Conservation (phyloP, 768 basidiomycete genomes). For the Mycena epipterygia region DNA sequence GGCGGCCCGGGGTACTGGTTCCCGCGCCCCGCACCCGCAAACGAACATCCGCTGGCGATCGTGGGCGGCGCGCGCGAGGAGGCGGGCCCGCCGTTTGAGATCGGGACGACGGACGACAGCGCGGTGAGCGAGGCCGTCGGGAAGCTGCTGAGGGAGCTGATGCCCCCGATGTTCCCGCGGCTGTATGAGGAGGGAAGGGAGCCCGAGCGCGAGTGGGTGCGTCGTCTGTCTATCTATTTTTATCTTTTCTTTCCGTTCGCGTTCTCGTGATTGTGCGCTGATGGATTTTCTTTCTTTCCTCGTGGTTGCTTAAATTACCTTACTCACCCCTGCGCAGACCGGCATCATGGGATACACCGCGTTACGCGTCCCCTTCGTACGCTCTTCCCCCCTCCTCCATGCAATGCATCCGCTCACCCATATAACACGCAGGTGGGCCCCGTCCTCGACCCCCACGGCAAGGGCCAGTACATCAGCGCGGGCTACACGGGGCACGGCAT, state of each 20-base stretch:
- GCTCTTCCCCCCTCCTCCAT: no score
- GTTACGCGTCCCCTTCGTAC: slow-evolving; percentile 75
- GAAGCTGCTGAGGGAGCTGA: slow-evolving; percentile 65
- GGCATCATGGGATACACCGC: slow-evolving; percentile 87
- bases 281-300: no score
- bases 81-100: slow-evolving; percentile 60
- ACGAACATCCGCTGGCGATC: slow-evolving; percentile 77
- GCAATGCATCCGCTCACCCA: no score
- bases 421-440: no score
- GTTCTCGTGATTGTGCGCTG: no score
- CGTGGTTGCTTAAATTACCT: no score
- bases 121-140: slow-evolving; percentile 62
- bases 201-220: slow-evolving; percentile 88
- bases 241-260: no score
- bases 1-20: slow-evolving; percentile 82
- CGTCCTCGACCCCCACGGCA: no score
- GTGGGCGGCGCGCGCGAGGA: slow-evolving; percentile 77
- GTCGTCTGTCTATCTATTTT: no score
- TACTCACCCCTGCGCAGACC: no score
- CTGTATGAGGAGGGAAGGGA: slow-evolving; percentile 61
- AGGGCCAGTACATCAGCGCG: slow-evolving; percentile 70
- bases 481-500: slow-evolving; percentile 72
- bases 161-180: slow-evolving; percentile 70
- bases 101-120: slow-evolving; percentile 70
- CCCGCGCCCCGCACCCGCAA: slow-evolving; percentile 63